phyloP scores from a whole-genome alignment of 106 monocot species.

The Dioscorea zingiberensis region DNA sequence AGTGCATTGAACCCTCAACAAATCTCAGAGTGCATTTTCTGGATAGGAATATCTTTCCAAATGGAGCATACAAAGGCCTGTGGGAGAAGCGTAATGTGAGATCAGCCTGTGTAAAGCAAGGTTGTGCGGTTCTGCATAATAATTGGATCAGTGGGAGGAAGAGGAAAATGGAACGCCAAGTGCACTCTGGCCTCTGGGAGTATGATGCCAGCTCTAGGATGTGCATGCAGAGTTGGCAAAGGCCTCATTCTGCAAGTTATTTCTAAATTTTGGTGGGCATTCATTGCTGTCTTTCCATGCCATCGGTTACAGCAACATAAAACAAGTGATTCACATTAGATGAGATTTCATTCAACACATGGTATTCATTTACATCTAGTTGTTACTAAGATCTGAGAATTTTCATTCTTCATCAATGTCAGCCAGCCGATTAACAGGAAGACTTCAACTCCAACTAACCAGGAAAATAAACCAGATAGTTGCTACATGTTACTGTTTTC shows the following conservation, averaged over 20 bases:
- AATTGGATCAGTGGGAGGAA: conserved; percentile 88
- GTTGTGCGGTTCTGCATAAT: conserved; percentile 78
- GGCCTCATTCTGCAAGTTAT: not conserved
- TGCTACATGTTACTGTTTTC: too few relatives aligned
- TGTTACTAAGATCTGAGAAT: too few relatives aligned
- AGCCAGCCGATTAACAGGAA: too few relatives aligned
- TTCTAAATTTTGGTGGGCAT: not conserved
- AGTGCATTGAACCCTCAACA: conserved; percentile 62
- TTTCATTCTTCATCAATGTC: too few relatives aligned
- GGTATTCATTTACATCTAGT: too few relatives aligned
- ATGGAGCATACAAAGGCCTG: conserved; percentile 78
- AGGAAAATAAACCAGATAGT: too few relatives aligned
- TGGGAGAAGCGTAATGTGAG: conserved; percentile 65
- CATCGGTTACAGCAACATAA: too few relatives aligned
- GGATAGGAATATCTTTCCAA: conserved; percentile 69
- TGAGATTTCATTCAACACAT: too few relatives aligned
- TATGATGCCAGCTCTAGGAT: conserved; percentile 64
- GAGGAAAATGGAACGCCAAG: conserved; percentile 75
- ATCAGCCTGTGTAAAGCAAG: conserved; percentile 43
- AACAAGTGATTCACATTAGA: too few relatives aligned
- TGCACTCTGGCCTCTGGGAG: conserved; percentile 74
- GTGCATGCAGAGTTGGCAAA: conserved; percentile 53
- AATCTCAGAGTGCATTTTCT: conserved; percentile 68
- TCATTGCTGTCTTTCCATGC: too few relatives aligned
- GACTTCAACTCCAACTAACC: too few relatives aligned